Evolutionary conservation across 768 basidiomycete species (phyloP).

Genomic region (Trametes cinnabarina): DNA sequence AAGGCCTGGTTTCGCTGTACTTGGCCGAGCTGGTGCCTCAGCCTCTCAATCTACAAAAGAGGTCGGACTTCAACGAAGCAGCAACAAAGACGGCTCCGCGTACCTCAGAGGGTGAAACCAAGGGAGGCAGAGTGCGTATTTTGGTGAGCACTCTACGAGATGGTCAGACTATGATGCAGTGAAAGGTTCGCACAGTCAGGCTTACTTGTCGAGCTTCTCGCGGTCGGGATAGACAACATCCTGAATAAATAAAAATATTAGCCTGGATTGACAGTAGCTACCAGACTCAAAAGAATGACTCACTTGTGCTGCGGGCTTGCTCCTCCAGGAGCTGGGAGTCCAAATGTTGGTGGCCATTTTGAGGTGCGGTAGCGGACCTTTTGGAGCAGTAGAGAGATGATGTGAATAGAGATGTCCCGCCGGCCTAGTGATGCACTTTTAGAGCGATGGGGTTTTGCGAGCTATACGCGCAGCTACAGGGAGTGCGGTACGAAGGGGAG

Average conservation of each 20-base stretch:
- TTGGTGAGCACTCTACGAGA: constrained; percentile 68
- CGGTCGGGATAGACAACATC: constrained; percentile 71
- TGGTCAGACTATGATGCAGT: background rate
- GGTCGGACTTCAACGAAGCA: no score
- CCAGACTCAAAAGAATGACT: background rate
- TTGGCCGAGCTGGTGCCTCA: constrained; percentile 73
- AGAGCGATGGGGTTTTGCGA: background rate
- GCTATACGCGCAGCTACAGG: background rate
- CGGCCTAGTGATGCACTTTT: background rate
- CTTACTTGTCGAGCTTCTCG: constrained; percentile 53
- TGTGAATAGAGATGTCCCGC: background rate
- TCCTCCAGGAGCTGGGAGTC: constrained; percentile 79
- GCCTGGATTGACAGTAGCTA: background rate
- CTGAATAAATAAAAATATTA: constrained; percentile 33
- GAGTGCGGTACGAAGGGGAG: background rate
- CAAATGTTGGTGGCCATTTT: constrained; percentile 37
- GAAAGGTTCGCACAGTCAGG: background rate
- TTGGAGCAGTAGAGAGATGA: background rate
- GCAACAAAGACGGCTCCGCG: constrained; percentile 11
- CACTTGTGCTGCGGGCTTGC: constrained; percentile 75
- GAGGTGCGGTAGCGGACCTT: background rate
- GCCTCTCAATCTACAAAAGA: constrained; percentile 66
- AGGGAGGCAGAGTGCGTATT: constrained; percentile 75
- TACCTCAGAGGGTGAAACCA: constrained; percentile 93
- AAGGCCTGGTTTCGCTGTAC: constrained; percentile 90